Percentiles rank a stretch among this genome's conserved stretches.
These are phyloP conservation scores for Eucalyptus pumila DNA, from an alignment of 345 rosid species.

Conservation along the genomic window DNA sequence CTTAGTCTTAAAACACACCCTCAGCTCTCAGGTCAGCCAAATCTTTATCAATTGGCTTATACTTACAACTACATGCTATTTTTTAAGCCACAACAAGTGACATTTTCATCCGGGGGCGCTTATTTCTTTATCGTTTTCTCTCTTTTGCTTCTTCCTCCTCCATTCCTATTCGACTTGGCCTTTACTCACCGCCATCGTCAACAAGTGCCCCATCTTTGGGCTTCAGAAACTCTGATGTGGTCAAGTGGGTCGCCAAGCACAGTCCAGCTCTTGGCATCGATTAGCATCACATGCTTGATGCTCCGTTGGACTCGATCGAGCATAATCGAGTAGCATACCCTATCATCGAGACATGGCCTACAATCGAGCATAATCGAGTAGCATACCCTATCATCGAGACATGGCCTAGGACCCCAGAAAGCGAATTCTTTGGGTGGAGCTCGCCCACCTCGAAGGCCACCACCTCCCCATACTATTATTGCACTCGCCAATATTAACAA, in stretches of 20 bases:
- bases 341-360: conserved; percentile 56
- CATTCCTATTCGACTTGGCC: not conserved
- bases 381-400: conserved; percentile 77
- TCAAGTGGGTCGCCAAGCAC: conserved; percentile 60
- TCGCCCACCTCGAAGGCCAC: not conserved
- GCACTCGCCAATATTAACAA: not conserved
- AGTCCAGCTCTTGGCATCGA: conserved; percentile 35
- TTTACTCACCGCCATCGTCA: conserved; percentile 6
- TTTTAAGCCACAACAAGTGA: not conserved
- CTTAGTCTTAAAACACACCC: too few relatives aligned
- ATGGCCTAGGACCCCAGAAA: conserved; percentile 57
- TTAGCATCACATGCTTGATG: conserved; percentile 58
- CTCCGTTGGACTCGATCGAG: conserved; percentile 63
- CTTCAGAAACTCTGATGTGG: conserved; percentile 34
- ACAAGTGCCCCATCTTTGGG: conserved; percentile 41
- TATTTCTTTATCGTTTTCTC: not conserved
- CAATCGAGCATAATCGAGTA: conserved; percentile 77
- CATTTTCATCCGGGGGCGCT: not conserved
- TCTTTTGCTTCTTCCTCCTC: not conserved
- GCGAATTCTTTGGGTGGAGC: conserved; percentile 53
- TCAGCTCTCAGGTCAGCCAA: too few relatives aligned
- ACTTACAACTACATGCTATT: not conserved
- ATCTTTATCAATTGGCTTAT: not conserved
- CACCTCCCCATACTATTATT: not conserved
- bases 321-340: conserved; percentile 87